Evolutionary conservation across 768 basidiomycete species (phyloP), one percentile per base, ranked within the genome.

Genomic region (Leccinum rimulosum): DNA sequence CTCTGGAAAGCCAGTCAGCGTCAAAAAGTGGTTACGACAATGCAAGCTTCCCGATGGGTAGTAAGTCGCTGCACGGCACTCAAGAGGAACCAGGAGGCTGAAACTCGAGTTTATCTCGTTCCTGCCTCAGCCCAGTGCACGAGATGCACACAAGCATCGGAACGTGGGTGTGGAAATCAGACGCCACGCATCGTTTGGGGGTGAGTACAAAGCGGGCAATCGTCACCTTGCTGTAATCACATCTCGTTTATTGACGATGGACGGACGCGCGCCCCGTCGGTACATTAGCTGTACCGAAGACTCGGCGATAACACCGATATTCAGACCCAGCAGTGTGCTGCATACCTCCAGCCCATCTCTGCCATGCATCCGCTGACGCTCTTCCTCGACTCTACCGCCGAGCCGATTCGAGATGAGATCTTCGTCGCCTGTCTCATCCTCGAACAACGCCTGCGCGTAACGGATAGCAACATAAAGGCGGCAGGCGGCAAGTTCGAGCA

Each of bases 11-110:
- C 47, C 61, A 4, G 43, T 63, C 40, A 51, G 48, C 47, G 15
- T 66, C 27, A 58, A 52, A 40, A 66, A 60, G 33, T 66, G 65
- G 65, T 36, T 60, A 31, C 53, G 53, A 31, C 60, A 54, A 35
- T 30, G 40, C 27, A 63, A 52, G 50, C 55, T 63, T n/a, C 52
- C 51, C 25, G 35, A 55, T 28, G 61, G 64, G 30, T 52, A 45
- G 64, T 66, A 36, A n/a, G 64, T 66, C 30, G 48, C 25, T 48
- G 25, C 14, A 27, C 25, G 14, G 14, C 47, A 15, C 45, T 25
- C 5, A 12, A 7, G 12, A 19, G n/a, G n/a, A n/a, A 6, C 9
- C 4, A 40, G n/a, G 40, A 43, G n/a, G 40, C n/a, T 43, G 40
- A 43, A n/a, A 10, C n/a, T 9, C n/a, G 40, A n/a, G 9, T 40